phyloP scores from a whole-genome alignment of 768 basidiomycete species.

The Trametes cingulata region DNA sequence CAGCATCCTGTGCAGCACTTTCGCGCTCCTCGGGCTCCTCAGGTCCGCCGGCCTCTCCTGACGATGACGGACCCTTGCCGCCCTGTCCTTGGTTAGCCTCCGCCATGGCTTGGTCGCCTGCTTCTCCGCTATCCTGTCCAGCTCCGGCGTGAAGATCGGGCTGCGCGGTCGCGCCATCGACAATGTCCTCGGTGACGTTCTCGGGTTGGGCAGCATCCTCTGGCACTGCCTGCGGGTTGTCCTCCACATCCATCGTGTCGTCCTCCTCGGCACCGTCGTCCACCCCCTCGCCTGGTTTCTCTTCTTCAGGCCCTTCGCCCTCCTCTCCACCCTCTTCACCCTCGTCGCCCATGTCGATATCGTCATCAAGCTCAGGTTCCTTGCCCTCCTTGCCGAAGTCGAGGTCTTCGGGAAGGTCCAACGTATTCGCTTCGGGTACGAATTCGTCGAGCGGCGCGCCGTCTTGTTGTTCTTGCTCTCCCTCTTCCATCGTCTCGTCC shows the following conservation, averaged over 20 bases:
- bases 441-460: slow-evolving; percentile 77
- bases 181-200: slow-evolving; percentile 44
- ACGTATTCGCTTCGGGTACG: slow-evolving; percentile 74
- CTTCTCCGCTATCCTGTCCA: slow-evolving; percentile 21
- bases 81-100: slow-evolving; percentile 14
- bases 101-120: slow-evolving; percentile 13
- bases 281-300: slow-evolving; percentile 33
- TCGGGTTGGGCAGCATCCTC: slow-evolving; percentile 45
- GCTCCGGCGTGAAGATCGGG: slow-evolving; percentile 40
- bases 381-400: slow-evolving; percentile 43
- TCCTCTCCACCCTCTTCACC: slow-evolving; percentile 32
- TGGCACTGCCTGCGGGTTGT: slow-evolving; percentile 31
- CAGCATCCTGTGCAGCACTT: neutral
- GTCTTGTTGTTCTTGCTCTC: slow-evolving; percentile 45
- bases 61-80: slow-evolving; percentile 3
- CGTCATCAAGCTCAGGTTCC: slow-evolving; percentile 19
- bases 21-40: slow-evolving; percentile 1
- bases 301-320: slow-evolving; percentile 29
- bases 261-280: slow-evolving; percentile 28
- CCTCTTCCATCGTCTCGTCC: slow-evolving; percentile 27
- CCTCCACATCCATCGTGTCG: slow-evolving; percentile 31
- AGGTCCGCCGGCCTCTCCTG: neutral
- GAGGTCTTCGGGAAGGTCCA: slow-evolving; percentile 90
- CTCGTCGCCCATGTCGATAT: slow-evolving; percentile 30
- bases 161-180: slow-evolving; percentile 33